Evolutionary conservation across 257 asterid genomes (phyloP).

Genomic region (Sherardia arvensis): DNA sequence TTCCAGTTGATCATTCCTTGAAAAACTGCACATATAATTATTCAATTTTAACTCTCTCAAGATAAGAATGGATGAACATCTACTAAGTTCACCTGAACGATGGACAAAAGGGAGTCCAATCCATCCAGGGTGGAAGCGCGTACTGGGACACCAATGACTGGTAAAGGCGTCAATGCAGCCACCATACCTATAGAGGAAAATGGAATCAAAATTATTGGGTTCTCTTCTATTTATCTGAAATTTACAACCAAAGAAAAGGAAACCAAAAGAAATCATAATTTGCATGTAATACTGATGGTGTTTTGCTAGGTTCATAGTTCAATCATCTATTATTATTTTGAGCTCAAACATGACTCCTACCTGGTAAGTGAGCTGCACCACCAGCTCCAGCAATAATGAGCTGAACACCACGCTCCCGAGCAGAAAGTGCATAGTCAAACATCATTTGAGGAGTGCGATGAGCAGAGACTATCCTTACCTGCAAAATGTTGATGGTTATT

Average conservation of each 20-base stretch:
- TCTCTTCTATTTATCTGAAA: too few relatives aligned
- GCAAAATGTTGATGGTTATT: conserved; percentile 4
- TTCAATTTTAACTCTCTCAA: not conserved
- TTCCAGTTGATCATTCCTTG: not conserved
- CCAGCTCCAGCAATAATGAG: conserved; percentile 98
- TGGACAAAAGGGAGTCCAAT: conserved; percentile 86
- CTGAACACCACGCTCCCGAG: conserved; percentile 88
- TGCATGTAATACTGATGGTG: not conserved
- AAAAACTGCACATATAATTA: not conserved
- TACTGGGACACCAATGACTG: conserved; percentile 97
- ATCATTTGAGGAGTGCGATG: conserved; percentile 88
- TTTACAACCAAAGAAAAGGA: too few relatives aligned
- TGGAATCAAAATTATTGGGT: not conserved
- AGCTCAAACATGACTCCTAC: conserved; percentile 18
- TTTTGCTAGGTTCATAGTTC: not conserved
- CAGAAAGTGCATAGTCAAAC: conserved; percentile 75
- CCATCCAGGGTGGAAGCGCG: conserved; percentile 91
- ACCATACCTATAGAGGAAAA: conserved; percentile 68
- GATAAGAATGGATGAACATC: not conserved
- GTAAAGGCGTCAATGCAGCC: conserved; percentile 93
- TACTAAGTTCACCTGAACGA: conserved; percentile 64
- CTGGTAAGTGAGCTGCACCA: conserved; percentile 99
- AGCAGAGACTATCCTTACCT: conserved; percentile 96
- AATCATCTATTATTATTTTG: not conserved
- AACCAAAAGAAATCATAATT: conserved; percentile 7